These are phyloP conservation scores for Fusarium coicis DNA, from an alignment of 2,329 filamentous ascomycete genomes.

Conservation along the genomic window DNA sequence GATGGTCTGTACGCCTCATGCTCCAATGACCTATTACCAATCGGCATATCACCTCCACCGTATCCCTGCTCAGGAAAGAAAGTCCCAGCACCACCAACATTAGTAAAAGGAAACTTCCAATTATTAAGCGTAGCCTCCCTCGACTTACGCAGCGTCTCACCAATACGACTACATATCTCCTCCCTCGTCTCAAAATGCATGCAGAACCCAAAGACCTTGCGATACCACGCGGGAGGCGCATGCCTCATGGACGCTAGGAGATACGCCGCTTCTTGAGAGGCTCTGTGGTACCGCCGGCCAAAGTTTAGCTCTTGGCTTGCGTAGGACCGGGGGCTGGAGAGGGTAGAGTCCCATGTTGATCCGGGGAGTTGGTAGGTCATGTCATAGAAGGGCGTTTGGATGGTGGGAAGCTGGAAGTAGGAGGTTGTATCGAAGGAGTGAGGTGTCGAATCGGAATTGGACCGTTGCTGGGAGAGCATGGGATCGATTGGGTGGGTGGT, in stretches of 20 bases:
- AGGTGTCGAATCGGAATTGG: background rate
- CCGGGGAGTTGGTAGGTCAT: background rate
- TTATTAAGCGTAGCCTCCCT: background rate
- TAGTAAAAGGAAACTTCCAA: conserved; percentile 7
- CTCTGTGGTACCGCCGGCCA: background rate
- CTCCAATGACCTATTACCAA: background rate
- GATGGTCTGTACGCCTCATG: background rate
- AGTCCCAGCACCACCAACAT: background rate
- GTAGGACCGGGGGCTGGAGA: background rate
- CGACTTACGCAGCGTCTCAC: background rate
- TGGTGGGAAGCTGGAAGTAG: background rate
- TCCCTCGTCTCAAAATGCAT: conserved; percentile 10
- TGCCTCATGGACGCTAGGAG: conserved; percentile 3
- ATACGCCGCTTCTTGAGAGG: background rate
- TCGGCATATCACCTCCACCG: background rate
- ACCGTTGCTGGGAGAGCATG: background rate
- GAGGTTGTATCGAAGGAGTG: background rate
- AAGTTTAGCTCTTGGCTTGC: conserved; percentile 3
- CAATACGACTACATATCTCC: background rate
- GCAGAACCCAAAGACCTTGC: conserved; percentile 3
- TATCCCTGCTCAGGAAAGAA: background rate
- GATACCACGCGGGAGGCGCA: background rate
- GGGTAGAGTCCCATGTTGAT: background rate
- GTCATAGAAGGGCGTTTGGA: background rate
- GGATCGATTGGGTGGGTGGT: background rate